These are phyloP conservation scores for Talaromyces wortmannii DNA, from an alignment of 495 filamentous ascomycete genomes.

Conservation along the genomic window DNA sequence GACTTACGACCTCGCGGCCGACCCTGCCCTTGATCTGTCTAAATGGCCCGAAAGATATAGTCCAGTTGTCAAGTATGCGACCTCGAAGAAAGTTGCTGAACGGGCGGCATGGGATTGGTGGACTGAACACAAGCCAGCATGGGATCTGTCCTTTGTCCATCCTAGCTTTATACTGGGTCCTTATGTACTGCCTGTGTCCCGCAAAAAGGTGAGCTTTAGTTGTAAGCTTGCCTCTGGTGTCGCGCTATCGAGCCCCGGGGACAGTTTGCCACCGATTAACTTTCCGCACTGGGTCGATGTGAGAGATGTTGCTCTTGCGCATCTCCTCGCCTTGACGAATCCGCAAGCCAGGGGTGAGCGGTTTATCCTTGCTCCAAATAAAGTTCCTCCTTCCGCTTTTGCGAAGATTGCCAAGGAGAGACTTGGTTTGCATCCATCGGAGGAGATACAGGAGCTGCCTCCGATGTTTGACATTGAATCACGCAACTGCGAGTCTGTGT, in stretches of 20 bases:
- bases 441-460: not conserved
- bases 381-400: not conserved
- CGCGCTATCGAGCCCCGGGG: conserved; percentile 15
- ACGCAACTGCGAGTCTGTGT: not conserved
- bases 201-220: conserved; percentile 8
- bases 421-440: not conserved
- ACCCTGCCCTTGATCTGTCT: conserved; percentile 70
- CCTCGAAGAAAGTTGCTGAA: not conserved
- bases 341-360: not conserved
- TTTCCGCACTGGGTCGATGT: conserved; percentile 37
- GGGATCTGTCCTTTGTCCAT: not conserved
- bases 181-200: conserved; percentile 19
- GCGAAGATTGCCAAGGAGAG: not conserved
- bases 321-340: conserved; percentile 4
- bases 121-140: not conserved
- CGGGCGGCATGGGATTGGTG: not conserved
- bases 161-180: conserved; percentile 34
- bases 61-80: not conserved
- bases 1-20: conserved; percentile 83
- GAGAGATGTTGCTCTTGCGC: conserved; percentile 33
- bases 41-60: not conserved
- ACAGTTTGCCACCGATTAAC: conserved; percentile 14
- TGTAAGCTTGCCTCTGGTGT: conserved; percentile 31
- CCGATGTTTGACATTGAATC: not conserved
- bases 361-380: not conserved